These are phyloP conservation scores for Trichoderma semiorbis DNA, from an alignment of 2,329 filamentous ascomycete genomes.

Conservation along the genomic window DNA sequence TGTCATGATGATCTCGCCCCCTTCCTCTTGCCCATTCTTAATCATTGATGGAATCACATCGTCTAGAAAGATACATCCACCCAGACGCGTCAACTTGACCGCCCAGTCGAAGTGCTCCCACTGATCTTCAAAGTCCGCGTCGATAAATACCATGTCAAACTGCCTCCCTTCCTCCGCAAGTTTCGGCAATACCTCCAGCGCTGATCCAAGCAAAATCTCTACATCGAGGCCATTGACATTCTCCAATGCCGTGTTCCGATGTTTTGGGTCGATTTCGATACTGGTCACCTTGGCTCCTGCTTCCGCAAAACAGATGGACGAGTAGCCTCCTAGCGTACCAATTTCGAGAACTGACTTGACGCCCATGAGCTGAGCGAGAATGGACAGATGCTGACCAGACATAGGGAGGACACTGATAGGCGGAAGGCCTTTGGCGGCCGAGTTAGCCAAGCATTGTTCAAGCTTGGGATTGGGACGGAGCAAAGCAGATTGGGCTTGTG, in stretches of 20 bases:
- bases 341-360: neutral
- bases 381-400: neutral
- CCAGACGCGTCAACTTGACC: neutral
- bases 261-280: neutral
- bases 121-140: neutral
- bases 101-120: neutral
- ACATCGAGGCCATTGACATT: neutral
- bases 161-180: neutral
- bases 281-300: neutral
- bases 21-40: neutral
- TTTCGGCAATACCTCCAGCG: neutral
- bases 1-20: neutral
- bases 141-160: constrained; percentile 5
- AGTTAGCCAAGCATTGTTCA: neutral
- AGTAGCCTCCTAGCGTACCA: neutral
- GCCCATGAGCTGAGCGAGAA: neutral
- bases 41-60: neutral
- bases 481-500: neutral
- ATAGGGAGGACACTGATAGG: neutral
- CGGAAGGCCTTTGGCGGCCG: neutral
- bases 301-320: neutral
- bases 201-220: neutral
- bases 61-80: neutral
- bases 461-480: neutral
- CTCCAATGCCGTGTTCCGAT: neutral